These are phyloP conservation scores for Adansonia rubrostipa DNA, from an alignment of 441 rosid genomes.

Conservation along the genomic window DNA sequence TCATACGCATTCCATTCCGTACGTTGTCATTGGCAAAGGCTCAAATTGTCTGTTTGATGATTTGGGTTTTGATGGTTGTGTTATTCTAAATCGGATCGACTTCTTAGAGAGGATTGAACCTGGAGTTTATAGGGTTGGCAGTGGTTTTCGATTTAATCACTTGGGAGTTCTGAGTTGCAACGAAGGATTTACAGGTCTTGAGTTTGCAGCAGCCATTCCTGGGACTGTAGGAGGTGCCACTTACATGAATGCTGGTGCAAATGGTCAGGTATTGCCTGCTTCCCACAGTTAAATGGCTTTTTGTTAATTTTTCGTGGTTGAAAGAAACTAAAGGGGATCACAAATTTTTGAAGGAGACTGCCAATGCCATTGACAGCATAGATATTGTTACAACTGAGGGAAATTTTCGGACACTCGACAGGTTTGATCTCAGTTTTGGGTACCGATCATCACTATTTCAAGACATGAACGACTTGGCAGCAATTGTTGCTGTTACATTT, in stretches of 20 bases:
- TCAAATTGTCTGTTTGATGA: conserved; percentile 48
- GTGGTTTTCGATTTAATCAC: conserved; percentile 39
- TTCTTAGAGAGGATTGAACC: conserved; percentile 38
- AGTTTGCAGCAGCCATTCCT: conserved; percentile 43
- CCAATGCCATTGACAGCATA: conserved; percentile 31
- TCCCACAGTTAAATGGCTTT: neutral
- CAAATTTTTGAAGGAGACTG: conserved; percentile 32
- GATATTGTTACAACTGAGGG: conserved; percentile 32
- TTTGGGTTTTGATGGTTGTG: conserved; percentile 44
- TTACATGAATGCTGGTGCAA: conserved; percentile 51
- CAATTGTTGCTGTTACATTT: conserved; percentile 41
- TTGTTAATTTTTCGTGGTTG: neutral
- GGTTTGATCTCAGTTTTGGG: conserved; percentile 33
- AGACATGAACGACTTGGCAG: conserved; percentile 36
- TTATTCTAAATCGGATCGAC: conserved; percentile 38
- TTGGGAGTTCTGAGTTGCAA: conserved; percentile 32
- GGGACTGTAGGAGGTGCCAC: conserved; percentile 45
- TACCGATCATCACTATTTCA: conserved; percentile 40
- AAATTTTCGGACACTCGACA: conserved; percentile 26
- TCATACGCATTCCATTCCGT: conserved; percentile 28
- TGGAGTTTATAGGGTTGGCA: conserved; percentile 39
- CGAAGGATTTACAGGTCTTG: conserved; percentile 45
- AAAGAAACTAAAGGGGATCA: neutral
- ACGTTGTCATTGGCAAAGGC: conserved; percentile 38
- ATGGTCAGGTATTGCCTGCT: conserved; percentile 32